Evolutionary conservation across 192 early-diverging fungal species (phyloP).

Genomic region (Pilobolus umbonatus): DNA sequence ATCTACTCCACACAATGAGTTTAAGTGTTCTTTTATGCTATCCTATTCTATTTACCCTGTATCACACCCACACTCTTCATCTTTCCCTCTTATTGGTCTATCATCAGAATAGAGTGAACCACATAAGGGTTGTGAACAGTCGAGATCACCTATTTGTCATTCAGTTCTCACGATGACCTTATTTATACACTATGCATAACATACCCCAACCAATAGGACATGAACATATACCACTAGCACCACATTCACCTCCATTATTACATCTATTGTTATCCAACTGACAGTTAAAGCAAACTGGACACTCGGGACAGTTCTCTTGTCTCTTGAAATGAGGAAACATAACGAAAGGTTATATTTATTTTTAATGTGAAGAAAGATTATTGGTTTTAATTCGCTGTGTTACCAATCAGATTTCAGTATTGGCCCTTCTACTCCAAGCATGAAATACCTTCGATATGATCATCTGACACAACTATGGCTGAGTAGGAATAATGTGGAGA

Average conservation of each 20-base stretch:
- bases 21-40: neutral
- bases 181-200: neutral
- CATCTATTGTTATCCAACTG: constrained; percentile 25
- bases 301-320: constrained; percentile 44
- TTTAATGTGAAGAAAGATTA: too few relatives aligned
- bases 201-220: constrained; percentile 64
- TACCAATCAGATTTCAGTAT: too few relatives aligned
- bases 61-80: constrained; percentile 23
- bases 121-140: constrained; percentile 28
- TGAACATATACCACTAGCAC: constrained; percentile 50
- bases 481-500: too few relatives aligned
- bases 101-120: constrained; percentile 24
- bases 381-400: too few relatives aligned
- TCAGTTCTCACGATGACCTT: too few relatives aligned
- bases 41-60: constrained; percentile 25
- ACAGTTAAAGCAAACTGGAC: constrained; percentile 34
- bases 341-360: too few relatives aligned
- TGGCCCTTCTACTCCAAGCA: too few relatives aligned
- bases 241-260: constrained; percentile 37
- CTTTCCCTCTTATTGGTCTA: constrained; percentile 16
- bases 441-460: too few relatives aligned
- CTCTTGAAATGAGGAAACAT: constrained; percentile 13
- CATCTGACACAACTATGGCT: too few relatives aligned
- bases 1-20: constrained; percentile 28
- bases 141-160: constrained; percentile 24